A percentile compares a stretch with the other conserved stretches of the same genome.
phyloP scores from a whole-genome alignment of 2,329 filamentous ascomycete species.

The Incumbomyces lentus region DNA sequence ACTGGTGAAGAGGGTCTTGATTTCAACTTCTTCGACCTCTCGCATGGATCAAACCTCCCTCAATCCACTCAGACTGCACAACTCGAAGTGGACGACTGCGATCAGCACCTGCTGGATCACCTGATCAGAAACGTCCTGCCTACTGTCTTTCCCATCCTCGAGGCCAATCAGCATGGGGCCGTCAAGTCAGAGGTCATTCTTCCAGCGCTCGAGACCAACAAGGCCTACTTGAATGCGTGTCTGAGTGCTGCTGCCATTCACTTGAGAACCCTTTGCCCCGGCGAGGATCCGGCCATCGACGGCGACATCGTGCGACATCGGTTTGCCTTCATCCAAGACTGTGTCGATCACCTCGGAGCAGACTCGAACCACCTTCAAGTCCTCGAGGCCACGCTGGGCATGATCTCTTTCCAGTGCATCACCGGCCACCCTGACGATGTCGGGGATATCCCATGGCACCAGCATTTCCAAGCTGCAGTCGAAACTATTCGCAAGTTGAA shows the following conservation, averaged over 20 bases:
- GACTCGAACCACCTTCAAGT: constrained; percentile 80
- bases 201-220: constrained; percentile 80
- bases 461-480: constrained; percentile 87
- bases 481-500: constrained; percentile 78
- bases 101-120: constrained; percentile 78
- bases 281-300: constrained; percentile 62
- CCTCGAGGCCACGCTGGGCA: constrained; percentile 80
- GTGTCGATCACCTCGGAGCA: constrained; percentile 69
- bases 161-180: constrained; percentile 77
- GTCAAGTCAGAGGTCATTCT: constrained; percentile 74
- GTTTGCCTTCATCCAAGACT: constrained; percentile 72
- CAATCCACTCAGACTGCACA: constrained; percentile 28
- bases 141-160: constrained; percentile 82
- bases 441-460: constrained; percentile 95
- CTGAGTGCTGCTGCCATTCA: constrained; percentile 88
- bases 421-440: constrained; percentile 71
- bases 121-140: constrained; percentile 82
- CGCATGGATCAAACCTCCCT: constrained; percentile 55
- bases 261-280: constrained; percentile 51
- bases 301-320: constrained; percentile 87
- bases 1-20: constrained; percentile 53
- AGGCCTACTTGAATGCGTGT: constrained; percentile 89
- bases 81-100: constrained; percentile 76
- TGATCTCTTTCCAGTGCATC: constrained; percentile 93
- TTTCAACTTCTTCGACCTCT: constrained; percentile 74